Base-by-base conservation (phyloP, 805 yeast species). In the Metschnikowia hibisci region DNA sequence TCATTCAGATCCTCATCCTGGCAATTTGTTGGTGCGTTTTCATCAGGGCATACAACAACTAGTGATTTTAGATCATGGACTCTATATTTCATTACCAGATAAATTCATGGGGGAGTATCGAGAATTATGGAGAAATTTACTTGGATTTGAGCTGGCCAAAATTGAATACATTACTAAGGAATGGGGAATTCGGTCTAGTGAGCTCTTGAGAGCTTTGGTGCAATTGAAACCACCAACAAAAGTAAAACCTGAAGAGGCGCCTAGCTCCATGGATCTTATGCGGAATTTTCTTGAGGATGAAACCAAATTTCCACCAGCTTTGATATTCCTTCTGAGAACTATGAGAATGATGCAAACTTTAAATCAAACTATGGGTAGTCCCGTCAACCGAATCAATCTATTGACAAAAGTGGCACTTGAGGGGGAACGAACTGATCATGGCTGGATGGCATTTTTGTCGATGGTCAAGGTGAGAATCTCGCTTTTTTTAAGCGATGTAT, bases 1-100 rank as follows among this genome's bases (percentile, higher is more conserved):
- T 13, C 89, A 83, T 57, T 77, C 86, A 41, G 90, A 83, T 56
- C 87, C 91, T 10, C 95, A 85, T 54, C 93, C 93, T 1, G 95
- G 95, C 5, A 86, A 85, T 57, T 61, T 86, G 50, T 57, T 86
- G 43, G 78, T 81, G 4, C 64, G 89, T 30, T 53, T 58, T 23
- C 58, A 64, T 11, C 31, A 39, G 2, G 65, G 66, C 2, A 57
- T 59, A 29, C 84, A 77, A 53, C 79, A 84, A 54, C 63, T 84
- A 29, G 88, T 86, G 23, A 66, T 85, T 38, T 61, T 85, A 34
- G 95, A 85, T 57, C 91, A 84, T 57, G 95, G 95, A 0, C 64
- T 86, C 20, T 85, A 83, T 53, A 77, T 84, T 15, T 62, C 68
- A 15, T 72, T 83, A 45, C 62, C 71, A 2, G 75, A 67, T 6